Conservation (phyloP, 192 early-diverging fungal genomes). For the Rhizophagus prolifer region DNA sequence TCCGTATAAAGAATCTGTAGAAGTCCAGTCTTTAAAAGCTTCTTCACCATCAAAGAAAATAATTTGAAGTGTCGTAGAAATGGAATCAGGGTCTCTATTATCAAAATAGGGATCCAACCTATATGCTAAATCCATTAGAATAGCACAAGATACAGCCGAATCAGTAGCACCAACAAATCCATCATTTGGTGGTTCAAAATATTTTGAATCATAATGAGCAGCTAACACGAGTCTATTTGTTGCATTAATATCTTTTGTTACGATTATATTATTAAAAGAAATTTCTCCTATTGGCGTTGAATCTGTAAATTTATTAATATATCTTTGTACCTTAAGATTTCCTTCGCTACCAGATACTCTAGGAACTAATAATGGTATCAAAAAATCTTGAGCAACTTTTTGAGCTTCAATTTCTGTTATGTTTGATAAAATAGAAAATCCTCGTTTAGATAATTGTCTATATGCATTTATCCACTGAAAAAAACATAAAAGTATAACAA, state of each 20-base stretch:
- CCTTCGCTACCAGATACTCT: slow-evolving; percentile 77
- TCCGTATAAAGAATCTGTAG: slow-evolving; percentile 87
- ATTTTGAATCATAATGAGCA: slow-evolving; percentile 94
- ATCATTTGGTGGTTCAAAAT: slow-evolving; percentile 51
- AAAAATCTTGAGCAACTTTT: neutral
- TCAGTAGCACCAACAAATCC: slow-evolving; percentile 87
- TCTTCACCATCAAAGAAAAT: slow-evolving; percentile 99
- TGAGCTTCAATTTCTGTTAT: neutral
- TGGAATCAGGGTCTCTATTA: slow-evolving; percentile 34
- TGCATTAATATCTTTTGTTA: slow-evolving; percentile 80
- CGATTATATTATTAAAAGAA: slow-evolving; percentile 84
- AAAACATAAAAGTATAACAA: neutral
- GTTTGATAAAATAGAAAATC: neutral
- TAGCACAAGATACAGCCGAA: slow-evolving; percentile 87
- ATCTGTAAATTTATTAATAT: slow-evolving; percentile 75
- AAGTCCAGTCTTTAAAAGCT: slow-evolving; percentile 76
- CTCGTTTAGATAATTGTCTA: neutral
- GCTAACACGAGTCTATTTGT: slow-evolving; percentile 75
- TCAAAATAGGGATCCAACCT: slow-evolving; percentile 65
- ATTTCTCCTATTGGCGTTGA: slow-evolving; percentile 76
- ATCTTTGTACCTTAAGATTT: slow-evolving; percentile 67
- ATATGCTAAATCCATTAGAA: slow-evolving; percentile 81
- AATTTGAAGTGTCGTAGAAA: slow-evolving; percentile 70
- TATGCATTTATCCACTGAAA: neutral
- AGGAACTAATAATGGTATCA: slow-evolving; percentile 67